Base-by-base conservation (phyloP, 331 rosid species). In the Pyracantha coccinea region DNA sequence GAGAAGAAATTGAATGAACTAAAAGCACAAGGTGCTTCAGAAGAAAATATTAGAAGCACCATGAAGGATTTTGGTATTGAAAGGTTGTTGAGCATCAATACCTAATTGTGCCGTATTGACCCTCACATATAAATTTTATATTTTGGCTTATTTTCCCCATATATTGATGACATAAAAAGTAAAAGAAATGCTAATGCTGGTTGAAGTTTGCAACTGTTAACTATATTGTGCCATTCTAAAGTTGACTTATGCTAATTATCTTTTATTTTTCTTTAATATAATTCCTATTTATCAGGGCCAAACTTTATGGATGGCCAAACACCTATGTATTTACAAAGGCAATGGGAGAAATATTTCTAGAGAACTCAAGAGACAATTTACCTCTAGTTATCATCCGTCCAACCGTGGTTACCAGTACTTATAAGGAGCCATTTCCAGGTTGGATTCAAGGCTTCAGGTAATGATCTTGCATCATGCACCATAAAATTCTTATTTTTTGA, bases 311-410 rank as follows among this genome's bases (percentile, higher is more conserved):
- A 71, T 89, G 95, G 92, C 90, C 95, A 74, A 89, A 89, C 64
- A 89, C 95, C 0, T 89, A 87, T 14, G 92, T 83, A 10, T 87
- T 89, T 25, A 89, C 92, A 23, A 89, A 89, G 73, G 95, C 92
- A 17, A 77, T 89, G 89, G 92, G 89, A 59, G 95, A 89, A 79
- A 85, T 89, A 88, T 54, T 83, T 7, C 29, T 85, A 1, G 88
- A 45, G 64, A 61, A 71, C 1, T 12, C 31, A 2, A 83, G 79
- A 59, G 83, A 69, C 17, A 77, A 79, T 29, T 7, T 81, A 23
- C 57, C 86, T 2, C 76, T 79, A 41, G 87, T 79, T 8, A 75
- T 83, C 24, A 9, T 89, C 25, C 92, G 95, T 17, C 95, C 95
- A 14, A 83, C 89, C 1, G 86, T 89, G 3, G 62, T 89, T 9